Percentiles rank a stretch among this genome's conserved stretches.
Conservation (phyloP, 164 flowering plant species). For the Macadamia tetraphylla region DNA sequence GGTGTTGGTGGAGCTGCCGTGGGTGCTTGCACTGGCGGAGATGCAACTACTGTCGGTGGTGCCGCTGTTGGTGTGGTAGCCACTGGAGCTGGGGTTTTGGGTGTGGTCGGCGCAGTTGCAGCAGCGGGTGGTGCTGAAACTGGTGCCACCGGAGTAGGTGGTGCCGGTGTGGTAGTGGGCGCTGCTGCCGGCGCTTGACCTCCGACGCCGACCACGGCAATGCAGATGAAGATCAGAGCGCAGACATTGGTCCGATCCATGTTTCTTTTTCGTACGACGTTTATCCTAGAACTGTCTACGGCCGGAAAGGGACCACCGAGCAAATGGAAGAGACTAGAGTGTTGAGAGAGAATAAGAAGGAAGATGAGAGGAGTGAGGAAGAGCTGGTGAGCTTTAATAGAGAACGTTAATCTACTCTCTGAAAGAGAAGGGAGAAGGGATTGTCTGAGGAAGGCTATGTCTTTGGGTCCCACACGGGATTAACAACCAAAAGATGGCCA, state of each 20-base stretch:
- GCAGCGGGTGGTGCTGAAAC: constrained; percentile 18
- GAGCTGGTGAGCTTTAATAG: constrained; percentile 6
- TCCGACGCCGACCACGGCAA: constrained; percentile 32
- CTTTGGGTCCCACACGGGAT: neutral
- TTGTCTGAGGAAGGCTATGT: neutral
- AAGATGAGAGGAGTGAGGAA: neutral
- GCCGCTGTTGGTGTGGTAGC: neutral
- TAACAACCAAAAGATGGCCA: neutral
- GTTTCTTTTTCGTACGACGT: neutral
- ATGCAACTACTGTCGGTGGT: constrained; percentile 14
- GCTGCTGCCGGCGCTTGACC: constrained; percentile 47
- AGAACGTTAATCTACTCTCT: neutral
- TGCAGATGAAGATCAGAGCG: constrained; percentile 35
- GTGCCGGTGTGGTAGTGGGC: constrained; percentile 30
- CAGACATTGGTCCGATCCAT: constrained; percentile 23
- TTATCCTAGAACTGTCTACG: neutral
- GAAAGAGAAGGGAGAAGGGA: neutral
- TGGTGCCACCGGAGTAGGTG: constrained; percentile 16
- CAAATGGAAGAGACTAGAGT: no score
- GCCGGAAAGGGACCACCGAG: neutral
- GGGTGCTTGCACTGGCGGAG: constrained; percentile 20
- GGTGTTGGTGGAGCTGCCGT: constrained; percentile 24
- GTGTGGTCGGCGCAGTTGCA: neutral
- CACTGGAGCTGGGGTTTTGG: constrained; percentile 11
- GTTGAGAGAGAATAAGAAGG: neutral